Conservation (phyloP, 139 green algal species). For the Desmodesmus armatus region DNA sequence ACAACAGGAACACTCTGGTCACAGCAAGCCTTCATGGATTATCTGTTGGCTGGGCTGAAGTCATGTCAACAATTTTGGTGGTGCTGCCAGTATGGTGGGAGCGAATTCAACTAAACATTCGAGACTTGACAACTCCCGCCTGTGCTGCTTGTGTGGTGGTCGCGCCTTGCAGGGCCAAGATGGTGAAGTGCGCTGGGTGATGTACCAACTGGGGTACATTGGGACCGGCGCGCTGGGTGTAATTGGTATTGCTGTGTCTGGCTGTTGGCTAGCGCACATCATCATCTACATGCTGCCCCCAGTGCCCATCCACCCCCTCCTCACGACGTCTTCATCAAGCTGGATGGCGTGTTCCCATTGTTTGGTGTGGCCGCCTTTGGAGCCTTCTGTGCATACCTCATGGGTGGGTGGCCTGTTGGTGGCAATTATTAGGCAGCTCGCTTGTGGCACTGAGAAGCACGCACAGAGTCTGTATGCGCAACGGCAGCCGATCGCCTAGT, state of each 20-base stretch:
- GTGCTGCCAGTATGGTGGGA: too few species aligned
- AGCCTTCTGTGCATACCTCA: conserved; percentile 96
- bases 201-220: conserved; percentile 86
- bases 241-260: conserved; percentile 72
- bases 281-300: conserved; percentile 93
- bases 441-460: neutral
- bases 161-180: conserved; percentile 85
- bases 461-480: neutral
- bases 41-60: too few species aligned
- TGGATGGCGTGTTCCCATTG: conserved; percentile 90
- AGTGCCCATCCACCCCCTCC: conserved; percentile 82
- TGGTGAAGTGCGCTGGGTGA: conserved; percentile 80
- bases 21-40: too few species aligned
- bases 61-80: too few species aligned
- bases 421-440: fast-evolving
- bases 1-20: too few species aligned
- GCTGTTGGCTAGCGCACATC: conserved; percentile 95
- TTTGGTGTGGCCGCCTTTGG: conserved; percentile 92
- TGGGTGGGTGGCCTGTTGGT: conserved; percentile 60
- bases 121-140: too few species aligned
- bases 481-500: neutral
- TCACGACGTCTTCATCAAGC: conserved; percentile 89
- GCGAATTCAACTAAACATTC: too few species aligned
- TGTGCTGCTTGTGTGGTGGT: neutral
- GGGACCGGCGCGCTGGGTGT: conserved; percentile 81